phyloP scores from a whole-genome alignment of 352 stramenopile genomes.

The Phytophthora nicotianae region DNA sequence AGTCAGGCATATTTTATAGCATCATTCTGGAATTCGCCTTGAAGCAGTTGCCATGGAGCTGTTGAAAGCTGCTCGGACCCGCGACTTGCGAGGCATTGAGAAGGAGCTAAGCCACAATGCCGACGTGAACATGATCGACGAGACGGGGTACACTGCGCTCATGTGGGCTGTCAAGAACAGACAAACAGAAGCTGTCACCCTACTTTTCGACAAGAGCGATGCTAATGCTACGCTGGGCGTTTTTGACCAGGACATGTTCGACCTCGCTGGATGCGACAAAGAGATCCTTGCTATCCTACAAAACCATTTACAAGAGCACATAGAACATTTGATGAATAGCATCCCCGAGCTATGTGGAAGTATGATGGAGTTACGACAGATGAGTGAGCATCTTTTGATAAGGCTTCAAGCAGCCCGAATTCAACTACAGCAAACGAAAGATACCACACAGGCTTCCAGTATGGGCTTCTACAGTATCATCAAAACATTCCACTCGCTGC shows the following conservation, averaged over 20 bases:
- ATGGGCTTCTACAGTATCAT: neutral
- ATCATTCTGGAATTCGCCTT: neutral
- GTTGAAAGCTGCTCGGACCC: constrained; percentile 1
- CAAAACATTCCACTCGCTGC: constrained; percentile 11
- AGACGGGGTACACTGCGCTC: constrained; percentile 2
- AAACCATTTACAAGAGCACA: constrained; percentile 4
- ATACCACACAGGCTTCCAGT: neutral
- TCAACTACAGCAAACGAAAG: neutral
- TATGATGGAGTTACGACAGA: constrained; percentile 10
- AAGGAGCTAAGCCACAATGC: too few relatives aligned
- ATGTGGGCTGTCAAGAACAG: too few relatives aligned
- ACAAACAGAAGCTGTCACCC: constrained; percentile 2
- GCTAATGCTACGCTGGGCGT: constrained; percentile 15
- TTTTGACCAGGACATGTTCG: constrained; percentile 6
- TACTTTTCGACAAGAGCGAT: constrained; percentile 19
- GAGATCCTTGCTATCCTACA: constrained; percentile 3
- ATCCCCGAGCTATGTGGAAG: neutral
- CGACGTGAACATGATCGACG: constrained; percentile 17
- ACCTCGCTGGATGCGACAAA: constrained; percentile 1
- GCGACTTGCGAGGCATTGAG: neutral
- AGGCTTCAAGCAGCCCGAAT: constrained; percentile 3
- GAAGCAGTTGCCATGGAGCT: constrained; percentile 5
- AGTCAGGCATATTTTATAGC: too few relatives aligned
- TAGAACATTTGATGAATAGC: neutral
- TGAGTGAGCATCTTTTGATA: constrained; percentile 10